These are phyloP conservation scores for Termitomyces sp. DNA, from an alignment of 768 basidiomycete species.

Conservation along the genomic window DNA sequence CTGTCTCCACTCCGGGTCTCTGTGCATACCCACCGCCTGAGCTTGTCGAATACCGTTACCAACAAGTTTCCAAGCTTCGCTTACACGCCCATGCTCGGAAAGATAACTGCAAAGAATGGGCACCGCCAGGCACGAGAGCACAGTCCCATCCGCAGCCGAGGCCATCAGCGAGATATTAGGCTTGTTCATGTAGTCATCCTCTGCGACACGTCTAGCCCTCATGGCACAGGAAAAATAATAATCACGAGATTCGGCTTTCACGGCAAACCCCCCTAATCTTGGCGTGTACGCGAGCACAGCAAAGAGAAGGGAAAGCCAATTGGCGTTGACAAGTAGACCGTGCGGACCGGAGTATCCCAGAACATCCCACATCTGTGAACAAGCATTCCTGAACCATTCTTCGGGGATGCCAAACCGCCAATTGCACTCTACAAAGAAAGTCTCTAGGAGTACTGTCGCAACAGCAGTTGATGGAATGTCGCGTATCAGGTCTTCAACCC, in stretches of 20 bases:
- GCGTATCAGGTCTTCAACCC: conserved; percentile 27
- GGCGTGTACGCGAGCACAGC: conserved; percentile 41
- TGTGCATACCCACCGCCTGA: conserved; percentile 37
- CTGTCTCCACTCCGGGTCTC: conserved; percentile 33
- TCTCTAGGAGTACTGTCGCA: conserved; percentile 28
- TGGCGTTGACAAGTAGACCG: conserved; percentile 37
- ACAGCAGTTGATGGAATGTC: conserved; percentile 27
- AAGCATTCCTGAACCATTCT: conserved; percentile 39
- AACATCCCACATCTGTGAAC: conserved; percentile 41
- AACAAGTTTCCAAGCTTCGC: conserved; percentile 45
- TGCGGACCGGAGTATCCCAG: conserved; percentile 26
- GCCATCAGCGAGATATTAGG: conserved; percentile 27
- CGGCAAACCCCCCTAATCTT: not conserved
- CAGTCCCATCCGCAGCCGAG: conserved; percentile 41
- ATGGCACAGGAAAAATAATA: conserved; percentile 37
- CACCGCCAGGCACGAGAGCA: conserved; percentile 40
- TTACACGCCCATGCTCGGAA: conserved; percentile 39
- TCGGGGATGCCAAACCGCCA: conserved; percentile 49
- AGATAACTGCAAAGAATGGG: conserved; percentile 41
- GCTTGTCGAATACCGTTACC: conserved; percentile 34
- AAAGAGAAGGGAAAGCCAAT: conserved; percentile 49
- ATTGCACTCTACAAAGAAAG: conserved; percentile 41
- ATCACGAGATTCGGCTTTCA: conserved; percentile 12
- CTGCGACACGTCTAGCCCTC: conserved; percentile 39
- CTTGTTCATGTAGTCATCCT: conserved; percentile 35